Conservation (phyloP, 306 rosid species). For the Cicer arietinum region DNA sequence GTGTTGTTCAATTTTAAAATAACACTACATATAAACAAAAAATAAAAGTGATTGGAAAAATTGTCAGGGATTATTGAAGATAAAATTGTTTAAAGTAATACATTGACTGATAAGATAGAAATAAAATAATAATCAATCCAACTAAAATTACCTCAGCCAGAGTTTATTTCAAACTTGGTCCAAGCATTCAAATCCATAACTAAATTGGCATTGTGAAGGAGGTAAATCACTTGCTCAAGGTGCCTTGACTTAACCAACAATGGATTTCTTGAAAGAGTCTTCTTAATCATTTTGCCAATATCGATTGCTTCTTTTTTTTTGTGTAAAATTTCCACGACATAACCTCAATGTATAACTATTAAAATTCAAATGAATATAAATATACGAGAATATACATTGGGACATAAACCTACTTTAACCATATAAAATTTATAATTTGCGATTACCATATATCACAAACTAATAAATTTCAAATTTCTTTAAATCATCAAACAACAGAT, state of each 20-base stretch:
- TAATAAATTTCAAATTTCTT: conserved; percentile 49
- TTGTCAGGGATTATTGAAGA: conserved; percentile 24
- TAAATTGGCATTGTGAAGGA: conserved; percentile 68
- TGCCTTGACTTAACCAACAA: conserved; percentile 74
- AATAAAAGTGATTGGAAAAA: conserved; percentile 17
- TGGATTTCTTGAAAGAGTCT: conserved; percentile 58
- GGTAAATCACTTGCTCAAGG: conserved; percentile 64
- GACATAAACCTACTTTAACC: too few species aligned
- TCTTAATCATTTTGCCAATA: conserved; percentile 68
- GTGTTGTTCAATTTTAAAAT: conserved; percentile 82
- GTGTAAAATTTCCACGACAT: conserved; percentile 78
- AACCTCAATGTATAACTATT: conserved; percentile 78
- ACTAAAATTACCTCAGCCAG: conserved; percentile 76
- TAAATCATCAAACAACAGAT: conserved; percentile 64
- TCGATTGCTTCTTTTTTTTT: conserved; percentile 67
- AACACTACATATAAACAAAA: conserved; percentile 66
- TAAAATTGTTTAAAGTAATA: not conserved
- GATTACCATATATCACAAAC: too few species aligned
- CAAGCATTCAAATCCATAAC: conserved; percentile 52
- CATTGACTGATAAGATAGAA: not conserved
- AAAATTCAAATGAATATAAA: conserved; percentile 33
- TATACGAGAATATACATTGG: too few species aligned
- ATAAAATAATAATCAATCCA: conserved; percentile 28
- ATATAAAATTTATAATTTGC: too few species aligned
- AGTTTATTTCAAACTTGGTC: conserved; percentile 72